Conservation (phyloP, 106 monocot genomes). For the Acorus gramineus region DNA sequence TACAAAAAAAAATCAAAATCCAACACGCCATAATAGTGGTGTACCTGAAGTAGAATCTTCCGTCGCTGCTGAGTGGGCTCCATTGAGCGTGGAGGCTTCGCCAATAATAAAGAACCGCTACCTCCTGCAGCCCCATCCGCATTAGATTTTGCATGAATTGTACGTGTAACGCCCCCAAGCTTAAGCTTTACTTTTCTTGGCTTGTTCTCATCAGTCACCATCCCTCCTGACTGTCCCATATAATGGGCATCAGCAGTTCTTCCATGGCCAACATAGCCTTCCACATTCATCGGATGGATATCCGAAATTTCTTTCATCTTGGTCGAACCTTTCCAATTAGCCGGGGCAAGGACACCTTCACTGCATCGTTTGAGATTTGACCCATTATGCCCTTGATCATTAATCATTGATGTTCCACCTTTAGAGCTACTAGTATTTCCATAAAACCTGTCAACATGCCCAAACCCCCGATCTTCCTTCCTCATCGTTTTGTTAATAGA, state of each 20-base stretch:
- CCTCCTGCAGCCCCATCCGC: slow-evolving; percentile 4
- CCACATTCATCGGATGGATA: slow-evolving; percentile 12
- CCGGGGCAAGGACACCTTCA: slow-evolving; percentile 32
- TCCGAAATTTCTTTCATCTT: slow-evolving; percentile 21
- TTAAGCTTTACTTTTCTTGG: slow-evolving; percentile 64
- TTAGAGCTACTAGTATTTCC: slow-evolving; percentile 7
- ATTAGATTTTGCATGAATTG: slow-evolving; percentile 50
- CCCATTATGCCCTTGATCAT: slow-evolving; percentile 11
- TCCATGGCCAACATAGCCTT: slow-evolving; percentile 3
- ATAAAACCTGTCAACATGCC: slow-evolving; percentile 17
- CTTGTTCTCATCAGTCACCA: slow-evolving; percentile 27
- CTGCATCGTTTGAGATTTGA: slow-evolving; percentile 22
- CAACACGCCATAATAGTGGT: not conserved
- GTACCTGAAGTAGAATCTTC: slow-evolving; percentile 40
- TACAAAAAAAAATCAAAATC: too few species aligned
- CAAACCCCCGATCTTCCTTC: too few species aligned
- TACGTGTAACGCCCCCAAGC: slow-evolving; percentile 63
- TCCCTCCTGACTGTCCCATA: slow-evolving; percentile 5
- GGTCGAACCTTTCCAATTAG: slow-evolving; percentile 25
- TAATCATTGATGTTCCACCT: slow-evolving; percentile 7
- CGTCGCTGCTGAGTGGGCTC: slow-evolving; percentile 34
- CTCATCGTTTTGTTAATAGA: slow-evolving; percentile 15
- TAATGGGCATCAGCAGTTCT: slow-evolving; percentile 3
- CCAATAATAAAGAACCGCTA: slow-evolving; percentile 4
- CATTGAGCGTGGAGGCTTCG: slow-evolving; percentile 20